Percentiles rank a stretch among this genome's conserved stretches.
Conservation (phyloP, 2,329 filamentous ascomycete species). For the Blastomyces emzantsi region DNA sequence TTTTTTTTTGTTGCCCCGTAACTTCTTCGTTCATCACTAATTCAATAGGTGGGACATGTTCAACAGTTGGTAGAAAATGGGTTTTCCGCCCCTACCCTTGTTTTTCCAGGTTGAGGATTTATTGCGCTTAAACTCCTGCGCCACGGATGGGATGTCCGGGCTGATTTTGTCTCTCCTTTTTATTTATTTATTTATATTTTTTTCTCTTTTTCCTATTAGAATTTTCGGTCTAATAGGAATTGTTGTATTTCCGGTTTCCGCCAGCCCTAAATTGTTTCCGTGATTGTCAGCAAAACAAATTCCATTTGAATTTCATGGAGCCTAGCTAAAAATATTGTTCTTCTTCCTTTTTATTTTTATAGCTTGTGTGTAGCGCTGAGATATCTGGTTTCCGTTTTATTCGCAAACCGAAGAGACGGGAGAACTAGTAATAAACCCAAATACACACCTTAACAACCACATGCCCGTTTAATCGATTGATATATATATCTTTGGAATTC, state of each 20-base stretch:
- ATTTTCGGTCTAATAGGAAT: constrained; percentile 41
- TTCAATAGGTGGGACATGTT: background rate
- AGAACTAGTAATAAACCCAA: background rate
- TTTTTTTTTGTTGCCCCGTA: background rate
- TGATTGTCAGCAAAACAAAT: background rate
- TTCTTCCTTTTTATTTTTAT: constrained; percentile 1
- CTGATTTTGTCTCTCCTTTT: background rate
- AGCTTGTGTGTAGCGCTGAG: background rate
- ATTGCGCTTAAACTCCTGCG: background rate
- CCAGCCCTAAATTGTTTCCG: constrained; percentile 35
- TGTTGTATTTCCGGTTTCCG: constrained; percentile 41
- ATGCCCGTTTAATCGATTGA: constrained; percentile 59
- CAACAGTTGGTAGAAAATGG: background rate
- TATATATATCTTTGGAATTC: constrained; percentile 33
- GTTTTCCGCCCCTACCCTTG: background rate
- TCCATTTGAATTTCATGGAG: background rate
- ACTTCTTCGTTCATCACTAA: background rate
- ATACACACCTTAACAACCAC: constrained; percentile 60
- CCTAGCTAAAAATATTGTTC: background rate
- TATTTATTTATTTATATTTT: constrained; percentile 11
- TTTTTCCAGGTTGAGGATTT: background rate
- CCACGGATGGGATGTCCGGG: background rate
- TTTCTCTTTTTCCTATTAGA: constrained; percentile 24
- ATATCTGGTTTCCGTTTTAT: background rate
- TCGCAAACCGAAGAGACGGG: background rate